Base-by-base conservation (phyloP, 371 early-diverging fungal species). In the Encephalitozoon intestinalis region DNA sequence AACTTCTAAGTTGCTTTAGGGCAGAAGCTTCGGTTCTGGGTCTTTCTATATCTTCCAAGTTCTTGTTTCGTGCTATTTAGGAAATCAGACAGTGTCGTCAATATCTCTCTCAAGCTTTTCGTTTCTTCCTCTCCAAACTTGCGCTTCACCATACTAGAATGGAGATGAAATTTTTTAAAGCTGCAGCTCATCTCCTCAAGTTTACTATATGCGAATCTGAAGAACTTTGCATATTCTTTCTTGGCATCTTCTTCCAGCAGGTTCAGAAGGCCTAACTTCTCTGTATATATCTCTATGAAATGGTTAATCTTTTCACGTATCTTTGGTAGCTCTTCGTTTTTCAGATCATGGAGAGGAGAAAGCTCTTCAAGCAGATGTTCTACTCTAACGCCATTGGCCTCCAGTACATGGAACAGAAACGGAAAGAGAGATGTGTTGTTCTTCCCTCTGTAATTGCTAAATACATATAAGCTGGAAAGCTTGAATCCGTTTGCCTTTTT, bases 401-500 rank as follows among this genome's bases (percentile, higher is more conserved):
- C 46, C 5, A 75, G 5, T 26, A 28, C 44, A 30, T 76, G 58
- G 25, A 76, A 66, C 9, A 81, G 31, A 58, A 70, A 78, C 25
- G 49, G 12, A 50, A 78, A 75, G 12, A 81, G 44, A 21, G 44
- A 50, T 30, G 41, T 26, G 23, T 67, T 64, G 25, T 68, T 58
- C 7, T 75, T 66, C 44, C 81, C 78, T 51, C 43, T 49, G 49
- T 78, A 81, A 15, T 40, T 40, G 8, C 49, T n/a, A 43, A 75
- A 67, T 2, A 75, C 25, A 46, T 54, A 51, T 18, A 81, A 25
- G 49, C 70, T 69, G n/a, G 67, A 65, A n/a, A 78, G 23, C 51
- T 49, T 77, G 63, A 78, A 81, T n/a, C 75, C 78, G 6, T 15
- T 11, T 15, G 49, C n/a, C 53, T 73, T 78, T 51, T 69, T 73